Evolutionary conservation across 73 alveolate species (phyloP).

Genomic region (Blepharisma japonicum): DNA sequence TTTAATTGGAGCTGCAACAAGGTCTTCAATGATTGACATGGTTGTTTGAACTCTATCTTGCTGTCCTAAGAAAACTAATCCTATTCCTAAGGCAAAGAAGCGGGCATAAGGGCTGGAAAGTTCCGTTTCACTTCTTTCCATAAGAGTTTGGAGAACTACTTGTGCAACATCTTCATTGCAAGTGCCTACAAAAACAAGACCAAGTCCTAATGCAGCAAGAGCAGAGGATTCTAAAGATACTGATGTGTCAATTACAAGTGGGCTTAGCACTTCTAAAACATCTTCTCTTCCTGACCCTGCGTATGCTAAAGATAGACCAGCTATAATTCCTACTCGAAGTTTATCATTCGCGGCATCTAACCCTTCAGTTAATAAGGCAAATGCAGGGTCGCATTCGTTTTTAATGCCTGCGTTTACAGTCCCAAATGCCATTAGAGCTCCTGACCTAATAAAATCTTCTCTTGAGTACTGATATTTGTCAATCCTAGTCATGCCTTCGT

Average conservation of each 20-base stretch:
- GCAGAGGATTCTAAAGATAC: slow-evolving; percentile 92
- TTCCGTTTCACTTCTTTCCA: slow-evolving; percentile 82
- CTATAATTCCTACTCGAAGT: slow-evolving; percentile 52
- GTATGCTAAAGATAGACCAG: slow-evolving; percentile 82
- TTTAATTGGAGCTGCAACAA: slow-evolving; percentile 30
- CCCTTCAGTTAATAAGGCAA: slow-evolving; percentile 61
- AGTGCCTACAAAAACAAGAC: slow-evolving; percentile 83
- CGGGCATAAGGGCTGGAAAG: slow-evolving; percentile 85
- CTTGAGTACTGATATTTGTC: slow-evolving; percentile 78
- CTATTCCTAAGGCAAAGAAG: slow-evolving; percentile 92
- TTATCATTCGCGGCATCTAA: slow-evolving; percentile 41
- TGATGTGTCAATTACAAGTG: slow-evolving; percentile 48
- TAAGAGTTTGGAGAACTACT: slow-evolving; percentile 82
- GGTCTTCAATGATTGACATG: slow-evolving; percentile 47
- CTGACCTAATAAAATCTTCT: slow-evolving; percentile 77
- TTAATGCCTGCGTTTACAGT: slow-evolving; percentile 74
- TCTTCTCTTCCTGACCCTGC: slow-evolving; percentile 94
- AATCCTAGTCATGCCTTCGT: slow-evolving; percentile 86
- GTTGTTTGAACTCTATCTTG: slow-evolving; percentile 77
- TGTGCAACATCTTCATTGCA: slow-evolving; percentile 96
- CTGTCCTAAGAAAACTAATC: slow-evolving; percentile 88
- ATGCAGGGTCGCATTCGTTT: slow-evolving; percentile 70
- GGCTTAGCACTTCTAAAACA: slow-evolving; percentile 45
- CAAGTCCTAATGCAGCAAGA: slow-evolving; percentile 94
- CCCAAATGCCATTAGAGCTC: slow-evolving; percentile 90